Conservation (phyloP, 371 early-diverging fungal genomes). For the Zychaea mexicana region DNA sequence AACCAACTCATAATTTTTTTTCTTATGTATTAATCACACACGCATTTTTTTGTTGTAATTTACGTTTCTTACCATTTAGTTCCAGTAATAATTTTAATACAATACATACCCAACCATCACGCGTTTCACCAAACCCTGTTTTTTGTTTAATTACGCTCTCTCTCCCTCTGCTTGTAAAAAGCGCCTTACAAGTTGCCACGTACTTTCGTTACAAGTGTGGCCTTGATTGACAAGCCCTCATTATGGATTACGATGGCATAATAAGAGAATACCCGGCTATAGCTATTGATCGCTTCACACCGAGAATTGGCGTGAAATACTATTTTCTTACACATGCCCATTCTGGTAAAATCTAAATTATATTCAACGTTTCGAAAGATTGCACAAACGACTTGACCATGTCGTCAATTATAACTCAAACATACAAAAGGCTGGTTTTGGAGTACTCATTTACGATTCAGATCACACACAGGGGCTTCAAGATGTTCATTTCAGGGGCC, state of each 20-base stretch:
- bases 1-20: not conserved
- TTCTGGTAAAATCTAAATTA: constrained; percentile 20
- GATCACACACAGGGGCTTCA: constrained; percentile 41
- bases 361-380: too few species aligned
- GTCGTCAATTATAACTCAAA: too few species aligned
- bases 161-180: not conserved
- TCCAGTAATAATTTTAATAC: not conserved
- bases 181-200: too few species aligned
- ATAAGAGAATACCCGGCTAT: constrained; percentile 48
- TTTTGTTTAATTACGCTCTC: not conserved
- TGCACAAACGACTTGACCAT: too few species aligned
- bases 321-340: constrained; percentile 48
- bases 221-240: too few species aligned
- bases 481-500: constrained; percentile 18
- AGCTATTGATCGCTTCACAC: constrained; percentile 40
- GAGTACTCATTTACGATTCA: too few species aligned
- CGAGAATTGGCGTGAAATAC: constrained; percentile 24
- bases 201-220: too few species aligned
- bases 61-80: not conserved
- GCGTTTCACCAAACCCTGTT: not conserved
- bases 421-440: too few species aligned
- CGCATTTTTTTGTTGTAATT: too few species aligned
- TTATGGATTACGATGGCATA: constrained; percentile 49
- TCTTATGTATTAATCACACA: not conserved
- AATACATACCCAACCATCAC: too few species aligned